Base-by-base conservation (phyloP, 495 filamentous ascomycete species). In the Chaetomium cochliodes region DNA sequence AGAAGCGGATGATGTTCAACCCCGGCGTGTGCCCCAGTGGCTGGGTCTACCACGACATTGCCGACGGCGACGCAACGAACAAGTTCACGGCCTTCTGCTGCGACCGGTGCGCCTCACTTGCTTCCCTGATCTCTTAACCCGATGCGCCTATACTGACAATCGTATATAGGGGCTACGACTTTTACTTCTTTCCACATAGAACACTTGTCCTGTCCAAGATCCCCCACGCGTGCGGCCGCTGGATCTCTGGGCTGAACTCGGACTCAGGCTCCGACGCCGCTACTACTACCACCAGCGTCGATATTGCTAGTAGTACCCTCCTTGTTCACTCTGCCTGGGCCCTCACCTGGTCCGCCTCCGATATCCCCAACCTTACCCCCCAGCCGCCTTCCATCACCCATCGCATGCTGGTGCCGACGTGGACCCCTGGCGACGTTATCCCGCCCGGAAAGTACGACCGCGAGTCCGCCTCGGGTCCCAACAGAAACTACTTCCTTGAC, bases 11-110 rank as follows among this genome's bases (percentile, higher is more conserved):
- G 13, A 20, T 2, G 15, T 47, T 47, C 44, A 20, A 47, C 44
- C 44, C 44, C 44, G 44, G 44, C 44, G 44, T 47, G 16, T 47
- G 44, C 44, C 44, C 44, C 44, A 47, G 44, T 47, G 44, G 44
- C 44, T 47, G 44, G 44, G 44, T 47, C 44, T 47, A 47, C 44
- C 44, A 47, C 16, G 44, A 47, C 44, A 47, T 47, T 3, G 44
- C 44, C 11, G n/a, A n/a, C 44, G 44, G 44, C 44, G 44, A 47
- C 44, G 44, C 44, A 20, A 47, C 44, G 44, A 4, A 47, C 44
- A 47, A n/a, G 44, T 47, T 47, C 44, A 47, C 44, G 44, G 44
- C 44, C 44, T 47, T 5, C 44, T 47, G 44, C 44, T 47, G 44
- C 44, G 16, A 37, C 8, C 33, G 33, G 33, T 37, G 33, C 33